Evolutionary conservation across 192 early-diverging fungal genomes (phyloP), one percentile per base, ranked within the genome.

Genomic region (Spinellus fusiger): DNA sequence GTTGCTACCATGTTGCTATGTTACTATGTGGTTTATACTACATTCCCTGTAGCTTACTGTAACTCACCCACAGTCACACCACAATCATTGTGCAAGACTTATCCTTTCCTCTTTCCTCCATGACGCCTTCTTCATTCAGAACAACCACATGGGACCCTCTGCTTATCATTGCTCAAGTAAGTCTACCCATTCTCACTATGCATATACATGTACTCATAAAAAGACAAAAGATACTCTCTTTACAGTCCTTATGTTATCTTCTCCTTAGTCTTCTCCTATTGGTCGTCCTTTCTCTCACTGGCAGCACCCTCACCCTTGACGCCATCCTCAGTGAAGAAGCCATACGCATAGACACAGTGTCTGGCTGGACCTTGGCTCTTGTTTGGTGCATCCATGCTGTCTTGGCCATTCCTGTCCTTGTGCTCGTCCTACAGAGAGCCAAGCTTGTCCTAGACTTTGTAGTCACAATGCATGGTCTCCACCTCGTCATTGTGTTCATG

Each of bases 381-480:
- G 87, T 85, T 0, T 82, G 79, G 73, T 56, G 91, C 0, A 55
- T 89, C 18, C 89, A 87, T 59, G 79, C 90, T 1, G 50, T 73
- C 0, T 50, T 86, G 7, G 76, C 77, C 12, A 59, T 81, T 3
- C 75, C 59, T 9, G 8, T 81, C n/a, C 47, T 74, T n/a, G 70
- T 85, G 49, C 61, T 77, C 32, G 70, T 92, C n/a, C 83, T 93
- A n/a, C 74, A 89, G 37, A 80, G 91, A 13, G 85, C 91, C 7
- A 78, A 77, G 49, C 84, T 85, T 16, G 85, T 89, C 13, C 77
- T 91, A 32, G 91, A 93, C 67, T 93, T 89, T 67, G 79, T 86
- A 26, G 47, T 82, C 49, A 93, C 91, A 4, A 73, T 91, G 15
- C 81, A 90, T 61, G 56, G 77, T 32, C 77, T 89, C 52, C 89